Evolutionary conservation across 352 stramenopile genomes (phyloP), one percentile per base, ranked within the genome.

Genomic region (Globisporangium heterothallicum): DNA sequence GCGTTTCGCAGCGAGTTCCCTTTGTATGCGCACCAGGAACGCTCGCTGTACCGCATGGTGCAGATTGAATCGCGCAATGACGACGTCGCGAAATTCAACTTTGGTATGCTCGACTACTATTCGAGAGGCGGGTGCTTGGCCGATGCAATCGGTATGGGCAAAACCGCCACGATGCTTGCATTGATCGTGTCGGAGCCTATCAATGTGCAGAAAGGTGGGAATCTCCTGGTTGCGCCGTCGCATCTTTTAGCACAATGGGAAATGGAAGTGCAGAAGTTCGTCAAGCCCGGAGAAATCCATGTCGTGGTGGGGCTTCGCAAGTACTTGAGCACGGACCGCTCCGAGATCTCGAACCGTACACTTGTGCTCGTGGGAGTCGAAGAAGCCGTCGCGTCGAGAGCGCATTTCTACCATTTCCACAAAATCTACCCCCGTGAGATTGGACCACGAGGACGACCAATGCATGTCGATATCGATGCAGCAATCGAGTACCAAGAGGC

Each of bases 211-310:
- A 44, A 60, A 2, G 71, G 74, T 1, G 80, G 68, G 9, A 91
- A 91, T 42, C 63, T 86, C 59, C 63, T 93, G 8, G 53, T 95
- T 9, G 84, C 82, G 32, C 84, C 84, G 25, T 85, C 78, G 19
- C 84, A 95, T 58, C 41, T 95, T 29, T 62, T 95, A 8, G 76
- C 62, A 4, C 84, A 95, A 47, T 95, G 84, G 84, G 86, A 84
- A 46, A 53, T 58, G 2, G 84, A 95, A 35, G 81, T 90, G 29
- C 59, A 74, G 36, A 93, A 93, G 56, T 93, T 95, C 49, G 64
- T 88, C 2, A 59, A 71, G 22, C 48, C 52, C 4, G 75, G 69
- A 25, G 78, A 86, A 36, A 77, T 95, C 59, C 68, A 91, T 50
- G 79, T 92, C 12, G 61, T 92, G 27, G 54, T 92, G 0, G 82